Evolutionary conservation across 1,139 yeast species (phyloP), one percentile per base, ranked within the genome.

Genomic region (Yamadazyma kanchanaburiensis): DNA sequence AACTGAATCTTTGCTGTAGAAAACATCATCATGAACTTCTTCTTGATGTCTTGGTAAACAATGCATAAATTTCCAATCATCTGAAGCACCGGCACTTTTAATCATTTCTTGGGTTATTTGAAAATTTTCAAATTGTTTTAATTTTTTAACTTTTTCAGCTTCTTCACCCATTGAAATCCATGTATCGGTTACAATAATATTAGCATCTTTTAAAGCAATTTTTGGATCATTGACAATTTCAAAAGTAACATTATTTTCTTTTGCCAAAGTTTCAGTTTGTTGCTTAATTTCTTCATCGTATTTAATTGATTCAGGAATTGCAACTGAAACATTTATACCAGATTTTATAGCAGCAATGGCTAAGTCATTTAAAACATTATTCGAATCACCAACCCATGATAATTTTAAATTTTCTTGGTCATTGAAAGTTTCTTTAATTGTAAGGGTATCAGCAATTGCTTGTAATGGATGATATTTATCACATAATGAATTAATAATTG

Each of bases 111-210:
- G 58, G 21, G 88, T 80, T 39, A 91, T 81, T 60, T 87, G 96
- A 67, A 80, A 91, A 2, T 95, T 95, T 6, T 67, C 71, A 55
- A 91, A 91, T 59, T 87, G 91, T 51, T 79, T 68, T 46, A 91
- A 64, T 42, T 89, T 85, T 36, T 70, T 65, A 26, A 56, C 67
- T 45, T 78, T 84, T 55, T 89, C 91, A 6, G 73, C 61, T 57
- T 91, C 98, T 64, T 91, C 91, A 37, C 98, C 98, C 98, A 91
- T 91, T 1, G 97, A 89, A 21, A 91, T 79, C 80, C 95, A 91
- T 4, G 98, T 91, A 49, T 91, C 98, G n/a, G 98, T 91, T 28
- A 91, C 98, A 14, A 91, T 58, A 22, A 91, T 68, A 51, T 89
- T 77, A 3, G 98, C 88, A 40, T 70, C 67, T 31, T 70, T 66